Base-by-base conservation (phyloP, 495 filamentous ascomycete genomes). In the Cercophora samala region DNA sequence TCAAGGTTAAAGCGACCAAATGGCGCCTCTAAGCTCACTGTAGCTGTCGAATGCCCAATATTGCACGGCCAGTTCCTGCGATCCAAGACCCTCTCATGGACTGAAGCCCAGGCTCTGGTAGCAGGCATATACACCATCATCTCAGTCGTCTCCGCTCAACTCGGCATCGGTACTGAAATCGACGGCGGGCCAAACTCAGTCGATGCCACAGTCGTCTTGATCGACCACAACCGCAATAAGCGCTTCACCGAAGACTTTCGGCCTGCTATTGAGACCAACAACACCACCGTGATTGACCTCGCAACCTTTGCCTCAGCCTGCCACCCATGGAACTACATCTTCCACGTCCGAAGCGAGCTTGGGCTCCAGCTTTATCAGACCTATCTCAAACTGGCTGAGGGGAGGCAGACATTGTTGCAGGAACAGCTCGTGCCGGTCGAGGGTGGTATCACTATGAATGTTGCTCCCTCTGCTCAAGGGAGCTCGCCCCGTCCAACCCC, bases 101-200 rank as follows among this genome's bases (percentile, higher is more conserved):
- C 68, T 63, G 77, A 83, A 25, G 81, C 89, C 9, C 93, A 97
- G 78, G 77, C 79, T 29, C 82, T 93, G 17, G 74, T 98, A 23
- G 90, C 90, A 22, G 86, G 84, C 62, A 71, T 97, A 65, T 98
- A 98, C 82, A 87, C 85, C 70, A 81, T 98, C 55, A 79, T 95
- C 71, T 86, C 87, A 51, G 78, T 88, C 61, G 78, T 92, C 25
- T 90, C 87, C 65, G 83, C 88, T 51, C 82, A 88, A 67, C 77
- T 86, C 15, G 79, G 80, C 6, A 78, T 83, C 79, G 89, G 65
- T 80, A 93, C 73, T 74, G 91, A 75, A 84, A 88, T 76, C 13
- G 75, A 78, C 63, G 78, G 77, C 69, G 85, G 85, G 22, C 85
- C 87, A 13, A 86, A 86, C 22, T 90, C 91, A 25, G 86, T 97